These are phyloP conservation scores for Beauveria varroae DNA, from an alignment of 2,329 filamentous ascomycete genomes.

Conservation along the genomic window DNA sequence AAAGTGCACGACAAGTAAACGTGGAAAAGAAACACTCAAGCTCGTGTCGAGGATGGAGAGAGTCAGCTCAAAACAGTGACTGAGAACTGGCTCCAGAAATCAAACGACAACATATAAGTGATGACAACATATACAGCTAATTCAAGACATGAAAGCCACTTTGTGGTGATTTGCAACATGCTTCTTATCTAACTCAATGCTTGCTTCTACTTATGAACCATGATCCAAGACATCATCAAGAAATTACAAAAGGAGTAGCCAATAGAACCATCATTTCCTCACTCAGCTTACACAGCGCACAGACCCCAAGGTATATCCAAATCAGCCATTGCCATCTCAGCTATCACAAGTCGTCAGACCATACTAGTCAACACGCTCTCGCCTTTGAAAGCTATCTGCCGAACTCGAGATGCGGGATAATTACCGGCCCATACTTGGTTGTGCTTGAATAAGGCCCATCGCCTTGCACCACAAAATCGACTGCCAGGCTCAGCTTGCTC, in stretches of 20 bases:
- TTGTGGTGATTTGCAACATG: not conserved
- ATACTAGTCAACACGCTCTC: not conserved
- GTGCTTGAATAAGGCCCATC: constrained; percentile 74
- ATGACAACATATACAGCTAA: not conserved
- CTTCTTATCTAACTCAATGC: not conserved
- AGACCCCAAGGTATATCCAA: constrained; percentile 5
- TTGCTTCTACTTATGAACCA: not conserved
- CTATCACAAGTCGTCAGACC: not conserved
- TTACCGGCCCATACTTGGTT: constrained; percentile 94
- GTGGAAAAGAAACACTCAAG: not conserved
- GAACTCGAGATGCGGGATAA: constrained; percentile 79
- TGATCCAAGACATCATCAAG: not conserved
- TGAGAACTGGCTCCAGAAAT: no score
- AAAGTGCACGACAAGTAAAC: not conserved
- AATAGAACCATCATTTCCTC: not conserved
- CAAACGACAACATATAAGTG: not conserved
- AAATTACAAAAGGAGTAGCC: not conserved
- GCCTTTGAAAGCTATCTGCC: constrained; percentile 41
- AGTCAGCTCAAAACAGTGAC: not conserved
- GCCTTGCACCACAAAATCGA: constrained; percentile 95
- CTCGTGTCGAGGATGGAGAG: not conserved
- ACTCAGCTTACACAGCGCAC: not conserved
- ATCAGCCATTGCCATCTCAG: not conserved
- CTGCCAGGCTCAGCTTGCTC: constrained; percentile 73
- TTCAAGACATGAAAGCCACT: not conserved